These are phyloP conservation scores for Globisporangium solare DNA, from an alignment of 352 stramenopile genomes.

Conservation along the genomic window DNA sequence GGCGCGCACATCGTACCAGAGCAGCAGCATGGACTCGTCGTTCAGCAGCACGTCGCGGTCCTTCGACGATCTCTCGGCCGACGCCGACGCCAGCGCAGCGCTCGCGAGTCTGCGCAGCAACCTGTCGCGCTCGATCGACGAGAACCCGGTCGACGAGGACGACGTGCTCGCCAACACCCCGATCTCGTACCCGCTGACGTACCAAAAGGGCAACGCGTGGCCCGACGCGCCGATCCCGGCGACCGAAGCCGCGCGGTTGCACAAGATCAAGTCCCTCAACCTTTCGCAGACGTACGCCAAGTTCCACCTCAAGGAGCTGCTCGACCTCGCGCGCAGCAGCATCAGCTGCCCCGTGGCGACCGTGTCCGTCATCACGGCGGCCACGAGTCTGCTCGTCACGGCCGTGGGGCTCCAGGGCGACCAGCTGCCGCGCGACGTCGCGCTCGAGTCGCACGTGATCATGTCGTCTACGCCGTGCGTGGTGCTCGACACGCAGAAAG, in stretches of 20 bases:
- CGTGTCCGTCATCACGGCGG: constrained; percentile 63
- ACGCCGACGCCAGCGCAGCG: constrained; percentile 11
- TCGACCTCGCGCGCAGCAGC: constrained; percentile 67
- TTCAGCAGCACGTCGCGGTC: constrained; percentile 21
- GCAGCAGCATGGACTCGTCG: constrained; percentile 11
- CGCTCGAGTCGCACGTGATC: constrained; percentile 67
- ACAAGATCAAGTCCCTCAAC: constrained; percentile 61
- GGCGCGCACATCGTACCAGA: constrained; percentile 14
- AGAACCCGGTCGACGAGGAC: constrained; percentile 51
- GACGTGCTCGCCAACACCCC: constrained; percentile 51
- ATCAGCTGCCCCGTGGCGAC: constrained; percentile 67
- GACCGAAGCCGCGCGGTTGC: constrained; percentile 48
- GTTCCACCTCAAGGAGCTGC: constrained; percentile 60
- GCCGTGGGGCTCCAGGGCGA: constrained; percentile 70
- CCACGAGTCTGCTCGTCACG: constrained; percentile 72
- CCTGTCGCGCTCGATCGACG: constrained; percentile 17
- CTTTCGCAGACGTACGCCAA: constrained; percentile 77
- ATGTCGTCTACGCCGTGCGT: constrained; percentile 72
- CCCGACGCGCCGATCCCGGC: constrained; percentile 58
- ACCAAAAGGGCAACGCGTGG: constrained; percentile 71
- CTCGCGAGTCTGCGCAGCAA: constrained; percentile 17
- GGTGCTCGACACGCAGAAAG: constrained; percentile 67
- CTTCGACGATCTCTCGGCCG: constrained; percentile 9
- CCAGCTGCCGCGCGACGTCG: constrained; percentile 72
- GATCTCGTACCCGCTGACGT: constrained; percentile 68